Evolutionary conservation across 345 rosid species (phyloP).

Genomic region (Diplotaxis tenuifolia): DNA sequence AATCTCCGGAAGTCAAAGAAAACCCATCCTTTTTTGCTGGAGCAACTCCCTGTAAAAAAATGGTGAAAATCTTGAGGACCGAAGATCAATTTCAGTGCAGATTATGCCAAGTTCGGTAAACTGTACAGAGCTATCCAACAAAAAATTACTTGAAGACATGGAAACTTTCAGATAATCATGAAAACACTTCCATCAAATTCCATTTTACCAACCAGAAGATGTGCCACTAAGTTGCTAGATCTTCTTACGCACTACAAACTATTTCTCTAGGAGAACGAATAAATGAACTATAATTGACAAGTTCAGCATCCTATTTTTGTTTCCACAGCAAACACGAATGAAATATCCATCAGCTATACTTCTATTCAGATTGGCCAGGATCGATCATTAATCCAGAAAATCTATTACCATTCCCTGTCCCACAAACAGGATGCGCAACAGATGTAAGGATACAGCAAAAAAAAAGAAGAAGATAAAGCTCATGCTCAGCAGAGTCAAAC

Average conservation of each 20-base stretch:
- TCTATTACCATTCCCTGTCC: neutral
- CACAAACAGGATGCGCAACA: conserved; percentile 12
- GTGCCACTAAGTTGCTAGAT: conserved; percentile 3
- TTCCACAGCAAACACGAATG: conserved; percentile 1
- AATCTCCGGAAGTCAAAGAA: conserved; percentile 87
- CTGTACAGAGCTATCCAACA: conserved; percentile 9
- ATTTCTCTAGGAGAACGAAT: conserved; percentile 8
- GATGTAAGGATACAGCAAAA: neutral
- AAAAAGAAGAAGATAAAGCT: neutral
- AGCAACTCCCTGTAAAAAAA: conserved; percentile 56
- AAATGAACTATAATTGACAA: neutral
- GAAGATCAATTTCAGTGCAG: neutral
- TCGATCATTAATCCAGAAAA: neutral
- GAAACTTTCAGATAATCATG: conserved; percentile 1
- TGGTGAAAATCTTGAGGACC: neutral
- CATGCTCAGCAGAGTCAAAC: conserved; percentile 3
- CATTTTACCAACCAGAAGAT: neutral
- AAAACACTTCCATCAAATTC: conserved; percentile 18
- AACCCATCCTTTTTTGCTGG: conserved; percentile 71
- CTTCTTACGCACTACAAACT: conserved; percentile 8
- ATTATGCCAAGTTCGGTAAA: conserved; percentile 5
- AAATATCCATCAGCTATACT: neutral
- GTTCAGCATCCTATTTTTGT: neutral
- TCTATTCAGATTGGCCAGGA: neutral
- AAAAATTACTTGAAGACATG: neutral